Evolutionary conservation across 352 stramenopile genomes (phyloP).

Genomic region (Phytopythium litorale): DNA sequence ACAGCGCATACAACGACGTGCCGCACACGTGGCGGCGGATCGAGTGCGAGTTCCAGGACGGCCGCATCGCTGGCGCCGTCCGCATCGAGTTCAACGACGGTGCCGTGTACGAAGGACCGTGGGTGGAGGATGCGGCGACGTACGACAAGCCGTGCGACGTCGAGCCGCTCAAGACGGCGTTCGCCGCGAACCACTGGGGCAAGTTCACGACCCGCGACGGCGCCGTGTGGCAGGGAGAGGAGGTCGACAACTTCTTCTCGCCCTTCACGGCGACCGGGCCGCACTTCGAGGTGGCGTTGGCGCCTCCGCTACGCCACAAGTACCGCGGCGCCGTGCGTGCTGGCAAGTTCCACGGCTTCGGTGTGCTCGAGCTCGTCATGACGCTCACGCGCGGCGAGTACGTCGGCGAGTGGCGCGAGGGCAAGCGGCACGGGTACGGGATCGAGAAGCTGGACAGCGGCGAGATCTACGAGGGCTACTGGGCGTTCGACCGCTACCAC

Average conservation of each 20-base stretch:
- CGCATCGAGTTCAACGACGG: slow-evolving; percentile 77
- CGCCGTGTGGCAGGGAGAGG: slow-evolving; percentile 67
- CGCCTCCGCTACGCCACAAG: slow-evolving; percentile 29
- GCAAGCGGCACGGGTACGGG: slow-evolving; percentile 73
- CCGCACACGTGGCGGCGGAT: slow-evolving; percentile 67
- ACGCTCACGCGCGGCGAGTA: slow-evolving; percentile 66
- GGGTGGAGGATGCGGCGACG: slow-evolving; percentile 52
- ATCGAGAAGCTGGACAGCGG: slow-evolving; percentile 75
- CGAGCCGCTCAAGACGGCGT: slow-evolving; percentile 53
- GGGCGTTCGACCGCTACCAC: slow-evolving; percentile 59
- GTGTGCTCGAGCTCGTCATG: slow-evolving; percentile 57
- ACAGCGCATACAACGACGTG: slow-evolving; percentile 17
- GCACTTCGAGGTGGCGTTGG: slow-evolving; percentile 48
- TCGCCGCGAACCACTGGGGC: slow-evolving; percentile 45
- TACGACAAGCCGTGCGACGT: slow-evolving; percentile 41
- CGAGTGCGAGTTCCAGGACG: slow-evolving; percentile 72
- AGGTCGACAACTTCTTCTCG: slow-evolving; percentile 83
- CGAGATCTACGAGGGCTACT: slow-evolving; percentile 80
- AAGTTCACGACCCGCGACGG: slow-evolving; percentile 74
- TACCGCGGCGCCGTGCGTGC: slow-evolving; percentile 52
- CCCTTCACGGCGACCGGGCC: slow-evolving; percentile 59
- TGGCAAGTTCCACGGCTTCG: slow-evolving; percentile 72
- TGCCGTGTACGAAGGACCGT: slow-evolving; percentile 76
- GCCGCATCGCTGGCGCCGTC: slow-evolving; percentile 55
- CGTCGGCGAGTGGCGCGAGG: slow-evolving; percentile 80